Base-by-base conservation (phyloP, 2,329 filamentous ascomycete genomes). In the Fusarium caatingaense region DNA sequence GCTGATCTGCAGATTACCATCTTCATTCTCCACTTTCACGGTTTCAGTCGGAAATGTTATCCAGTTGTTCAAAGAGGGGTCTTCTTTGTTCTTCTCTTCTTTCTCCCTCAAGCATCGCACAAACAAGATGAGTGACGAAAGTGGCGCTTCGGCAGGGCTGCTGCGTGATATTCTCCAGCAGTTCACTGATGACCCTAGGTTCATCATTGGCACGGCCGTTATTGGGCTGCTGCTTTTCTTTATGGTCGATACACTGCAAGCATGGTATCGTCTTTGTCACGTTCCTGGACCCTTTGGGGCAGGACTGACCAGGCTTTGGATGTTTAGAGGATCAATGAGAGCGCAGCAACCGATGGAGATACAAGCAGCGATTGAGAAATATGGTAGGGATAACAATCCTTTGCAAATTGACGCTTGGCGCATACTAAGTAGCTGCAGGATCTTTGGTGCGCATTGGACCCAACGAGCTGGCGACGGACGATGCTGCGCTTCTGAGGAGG, bases 271-370 rank as follows among this genome's bases (percentile, higher is more conserved):
- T 41, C 72, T 80, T 32, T 78, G 74, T 10, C 77, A 80, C 55
- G 62, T 80, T 23, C 79, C 78, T 0, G 79, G 78, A 1, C 79
- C 79, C 1, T 77, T 77, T 56, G 72, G 74, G 66, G 77, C 76
- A 13, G 73, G 73, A 16, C 71, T 80, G 48, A 79, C 76, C 57
- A 78, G 79, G 45, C 73, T 69, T 23, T 80, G 78, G 77, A 75
- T 79, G 64, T 67, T 78, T 5, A 65, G 48, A 40, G 60, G 71
- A 16, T 76, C 77, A 2, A 63, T 78, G 41, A 73, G 70, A 10
- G 69, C 69, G 15, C 57, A 48, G 5, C 74, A 75, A 9, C 77
- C 76, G n/a, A 64, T 69, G 27, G 68, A 68, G 0, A 71, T 77
- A 20, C 72, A 66, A 25, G 51, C 51, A 10, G 63, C 67, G 2